A percentile compares a stretch with the other conserved stretches of the same genome.
phyloP scores from a whole-genome alignment of 106 monocot species.

The Platanthera guangdongensis region DNA sequence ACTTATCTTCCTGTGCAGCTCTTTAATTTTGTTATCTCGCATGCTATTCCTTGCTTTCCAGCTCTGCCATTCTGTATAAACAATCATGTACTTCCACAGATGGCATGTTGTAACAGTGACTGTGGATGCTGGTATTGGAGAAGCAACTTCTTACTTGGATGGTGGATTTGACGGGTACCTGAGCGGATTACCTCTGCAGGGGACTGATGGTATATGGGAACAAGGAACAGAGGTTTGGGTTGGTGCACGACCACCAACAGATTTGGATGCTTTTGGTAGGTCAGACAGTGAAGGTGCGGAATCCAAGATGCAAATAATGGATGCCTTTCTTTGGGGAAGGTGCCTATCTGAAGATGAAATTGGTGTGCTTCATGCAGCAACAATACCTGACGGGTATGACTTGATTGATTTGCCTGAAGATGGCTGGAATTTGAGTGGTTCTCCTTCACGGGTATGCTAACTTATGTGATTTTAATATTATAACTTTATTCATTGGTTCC shows the following conservation, averaged over 20 bases:
- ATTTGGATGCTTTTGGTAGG: constrained; percentile 96
- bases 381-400: constrained; percentile 47
- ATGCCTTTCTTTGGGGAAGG: constrained; percentile 90
- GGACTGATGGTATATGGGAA: constrained; percentile 52
- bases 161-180: constrained; percentile 90
- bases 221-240: constrained; percentile 81
- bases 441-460: constrained; percentile 69
- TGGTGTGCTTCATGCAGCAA: constrained; percentile 46
- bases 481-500: background rate
- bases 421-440: constrained; percentile 61
- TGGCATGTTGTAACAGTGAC: constrained; percentile 96
- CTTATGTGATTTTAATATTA: background rate
- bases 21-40: background rate
- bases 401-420: constrained; percentile 66
- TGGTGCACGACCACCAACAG: constrained; percentile 78
- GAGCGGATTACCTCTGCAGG: constrained; percentile 50
- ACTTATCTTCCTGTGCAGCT: background rate
- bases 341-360: constrained; percentile 93
- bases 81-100: constrained; percentile 26
- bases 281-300: constrained; percentile 90
- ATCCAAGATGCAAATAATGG: constrained; percentile 98
- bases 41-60: background rate
- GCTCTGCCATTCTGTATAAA: background rate
- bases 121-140: constrained; percentile 77
- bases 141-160: constrained; percentile 80